Evolutionary conservation across 371 early-diverging fungal genomes (phyloP).

Genomic region (Circinella minor): DNA sequence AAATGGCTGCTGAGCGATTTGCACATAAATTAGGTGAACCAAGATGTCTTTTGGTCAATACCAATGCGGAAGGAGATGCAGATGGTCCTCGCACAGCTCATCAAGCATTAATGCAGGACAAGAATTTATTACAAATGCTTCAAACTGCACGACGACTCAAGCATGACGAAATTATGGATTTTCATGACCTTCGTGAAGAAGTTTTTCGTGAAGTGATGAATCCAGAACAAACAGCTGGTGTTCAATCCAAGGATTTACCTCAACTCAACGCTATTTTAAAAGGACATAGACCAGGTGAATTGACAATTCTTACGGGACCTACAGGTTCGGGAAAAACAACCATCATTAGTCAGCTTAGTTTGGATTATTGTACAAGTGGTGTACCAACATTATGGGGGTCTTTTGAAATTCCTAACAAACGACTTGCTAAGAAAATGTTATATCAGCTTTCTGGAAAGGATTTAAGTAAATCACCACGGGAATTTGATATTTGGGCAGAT

Average conservation of each 20-base stretch:
- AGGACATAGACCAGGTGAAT: constrained; percentile 77
- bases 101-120: constrained; percentile 37
- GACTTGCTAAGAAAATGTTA: constrained; percentile 76
- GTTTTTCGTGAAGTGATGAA: constrained; percentile 71
- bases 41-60: constrained; percentile 59
- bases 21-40: constrained; percentile 69
- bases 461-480: constrained; percentile 48
- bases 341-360: constrained; percentile 72
- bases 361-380: constrained; percentile 76
- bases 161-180: constrained; percentile 72
- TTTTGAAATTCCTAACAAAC: constrained; percentile 77
- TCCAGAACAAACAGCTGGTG: constrained; percentile 70
- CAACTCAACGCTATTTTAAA: constrained; percentile 67
- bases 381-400: constrained; percentile 84
- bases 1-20: constrained; percentile 62
- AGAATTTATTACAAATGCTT: constrained; percentile 40
- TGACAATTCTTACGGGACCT: constrained; percentile 77
- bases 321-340: constrained; percentile 84
- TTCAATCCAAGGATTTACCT: constrained; percentile 64
- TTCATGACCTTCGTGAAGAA: constrained; percentile 62
- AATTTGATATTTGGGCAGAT: constrained; percentile 61
- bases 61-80: constrained; percentile 33
- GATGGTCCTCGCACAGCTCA: constrained; percentile 52
- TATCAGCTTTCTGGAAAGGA: constrained; percentile 70
- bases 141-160: constrained; percentile 49